Conservation (phyloP, 495 filamentous ascomycete species). For the Aspergillus diversus region DNA sequence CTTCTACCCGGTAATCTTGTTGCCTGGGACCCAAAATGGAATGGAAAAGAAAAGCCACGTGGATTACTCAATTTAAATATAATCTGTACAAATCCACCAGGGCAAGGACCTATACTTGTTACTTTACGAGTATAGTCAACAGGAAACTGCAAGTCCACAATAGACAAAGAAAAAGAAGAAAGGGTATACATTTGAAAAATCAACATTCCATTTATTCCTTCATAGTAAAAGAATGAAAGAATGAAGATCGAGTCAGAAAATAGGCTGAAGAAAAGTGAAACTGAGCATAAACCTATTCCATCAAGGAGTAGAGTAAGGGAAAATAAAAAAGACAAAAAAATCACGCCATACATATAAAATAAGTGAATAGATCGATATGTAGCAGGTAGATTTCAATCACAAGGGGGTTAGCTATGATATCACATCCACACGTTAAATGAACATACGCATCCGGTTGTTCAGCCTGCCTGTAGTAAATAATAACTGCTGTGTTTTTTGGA, state of each 20-base stretch:
- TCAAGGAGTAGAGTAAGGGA: slow-evolving; percentile 14
- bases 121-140: not conserved
- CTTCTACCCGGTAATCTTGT: not conserved
- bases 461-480: not conserved
- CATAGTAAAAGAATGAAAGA: slow-evolving; percentile 13
- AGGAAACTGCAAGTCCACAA: not conserved
- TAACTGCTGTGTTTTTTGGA: not conserved
- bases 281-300: slow-evolving; percentile 10
- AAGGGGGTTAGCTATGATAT: slow-evolving; percentile 1
- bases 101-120: too few species aligned
- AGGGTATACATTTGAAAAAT: slow-evolving; percentile 44
- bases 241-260: slow-evolving; percentile 14
- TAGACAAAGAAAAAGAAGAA: slow-evolving; percentile 10
- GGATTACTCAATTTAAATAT: too few species aligned
- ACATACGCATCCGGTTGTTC: not conserved
- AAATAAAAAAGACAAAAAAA: slow-evolving; percentile 7
- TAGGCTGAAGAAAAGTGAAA: slow-evolving; percentile 14
- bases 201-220: slow-evolving; percentile 3
- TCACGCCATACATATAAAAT: not conserved
- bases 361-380: not conserved
- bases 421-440: not conserved
- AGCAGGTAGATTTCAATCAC: slow-evolving; percentile 7
- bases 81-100: too few species aligned
- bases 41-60: not conserved
- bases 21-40: not conserved